A percentile compares a stretch with the other conserved stretches of the same genome.
Evolutionary conservation across 148 eudicot genomes (phyloP).

Genomic region (Camellia lanceoleosa): DNA sequence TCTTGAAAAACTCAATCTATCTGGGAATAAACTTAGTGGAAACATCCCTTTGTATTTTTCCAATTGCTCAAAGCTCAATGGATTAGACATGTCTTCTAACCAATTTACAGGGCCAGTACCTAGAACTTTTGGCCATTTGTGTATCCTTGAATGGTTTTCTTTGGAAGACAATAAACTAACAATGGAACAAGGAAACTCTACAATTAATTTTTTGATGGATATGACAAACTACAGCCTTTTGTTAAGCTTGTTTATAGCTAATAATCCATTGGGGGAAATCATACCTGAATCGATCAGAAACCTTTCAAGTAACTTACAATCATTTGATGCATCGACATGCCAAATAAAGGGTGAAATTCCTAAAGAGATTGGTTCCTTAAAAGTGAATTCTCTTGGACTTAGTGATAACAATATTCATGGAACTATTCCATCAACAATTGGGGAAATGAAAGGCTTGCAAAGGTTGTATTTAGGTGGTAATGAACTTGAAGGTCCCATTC

Average conservation of each 20-base stretch:
- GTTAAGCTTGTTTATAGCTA: not conserved
- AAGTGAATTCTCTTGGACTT: too few species aligned
- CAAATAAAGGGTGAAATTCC: constrained; percentile 13
- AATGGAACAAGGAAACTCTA: not conserved
- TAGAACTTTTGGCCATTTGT: constrained; percentile 8
- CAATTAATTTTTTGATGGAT: constrained; percentile 5
- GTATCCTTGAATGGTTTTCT: not conserved
- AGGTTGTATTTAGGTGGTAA: too few species aligned
- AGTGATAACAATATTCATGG: too few species aligned
- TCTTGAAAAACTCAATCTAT: not conserved
- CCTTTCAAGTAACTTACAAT: not conserved
- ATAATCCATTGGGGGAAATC: constrained; percentile 10
- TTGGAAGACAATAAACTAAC: constrained; percentile 6
- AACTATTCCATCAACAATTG: too few species aligned
- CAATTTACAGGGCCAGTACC: not conserved
- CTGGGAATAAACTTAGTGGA: not conserved
- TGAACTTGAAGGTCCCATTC: too few species aligned
- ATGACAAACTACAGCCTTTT: not conserved
- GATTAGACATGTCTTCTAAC: not conserved
- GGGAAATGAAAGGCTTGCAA: too few species aligned
- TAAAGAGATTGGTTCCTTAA: constrained; percentile 1
- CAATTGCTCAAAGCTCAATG: constrained; percentile 12
- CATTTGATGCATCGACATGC: not conserved
- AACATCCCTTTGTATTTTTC: constrained; percentile 7
- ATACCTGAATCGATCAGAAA: constrained; percentile 11